A percentile compares a stretch with the other conserved stretches of the same genome.
phyloP scores from a whole-genome alignment of 2,329 filamentous ascomycete genomes.

The Huntiella decipiens region DNA sequence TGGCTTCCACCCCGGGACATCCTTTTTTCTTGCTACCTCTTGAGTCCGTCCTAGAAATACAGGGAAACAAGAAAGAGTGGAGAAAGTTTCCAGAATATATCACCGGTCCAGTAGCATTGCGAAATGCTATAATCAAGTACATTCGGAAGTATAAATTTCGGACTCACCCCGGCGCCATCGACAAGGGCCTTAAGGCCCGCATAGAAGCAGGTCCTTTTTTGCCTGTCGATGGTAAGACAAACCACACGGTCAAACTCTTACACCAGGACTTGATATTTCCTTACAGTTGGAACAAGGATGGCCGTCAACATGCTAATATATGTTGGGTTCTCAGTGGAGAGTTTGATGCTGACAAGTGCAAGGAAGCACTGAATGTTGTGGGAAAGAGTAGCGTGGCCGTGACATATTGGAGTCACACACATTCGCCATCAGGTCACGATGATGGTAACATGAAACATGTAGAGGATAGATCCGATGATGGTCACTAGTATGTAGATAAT shows the following conservation, averaged over 20 bases:
- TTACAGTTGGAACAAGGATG: conserved; percentile 14
- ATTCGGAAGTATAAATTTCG: conserved; percentile 3
- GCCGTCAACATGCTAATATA: conserved; percentile 5
- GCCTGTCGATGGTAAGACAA: neutral
- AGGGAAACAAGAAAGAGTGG: neutral
- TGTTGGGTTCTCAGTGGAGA: conserved; percentile 14
- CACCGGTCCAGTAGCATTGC: conserved; percentile 12
- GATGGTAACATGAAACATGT: conserved; percentile 4
- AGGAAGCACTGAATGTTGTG: conserved; percentile 12
- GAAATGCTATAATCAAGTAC: conserved; percentile 11
- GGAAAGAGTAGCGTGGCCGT: conserved; percentile 14
- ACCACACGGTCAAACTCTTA: conserved; percentile 13
- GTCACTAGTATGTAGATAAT: no score
- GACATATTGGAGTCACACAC: conserved; percentile 17
- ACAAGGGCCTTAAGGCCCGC: conserved; percentile 4
- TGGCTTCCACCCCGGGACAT: conserved; percentile 19
- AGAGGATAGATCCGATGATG: neutral
- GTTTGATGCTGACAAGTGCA: conserved; percentile 13
- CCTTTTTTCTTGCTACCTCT: conserved; percentile 18
- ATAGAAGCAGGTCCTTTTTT: conserved; percentile 4
- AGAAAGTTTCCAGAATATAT: conserved; percentile 7
- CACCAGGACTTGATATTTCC: conserved; percentile 15
- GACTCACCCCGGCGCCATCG: neutral
- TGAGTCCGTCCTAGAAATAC: conserved; percentile 12
- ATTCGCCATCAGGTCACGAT: conserved; percentile 11